Conservation (phyloP, 2,329 filamentous ascomycete species). For the Ophiostoma sp. region DNA sequence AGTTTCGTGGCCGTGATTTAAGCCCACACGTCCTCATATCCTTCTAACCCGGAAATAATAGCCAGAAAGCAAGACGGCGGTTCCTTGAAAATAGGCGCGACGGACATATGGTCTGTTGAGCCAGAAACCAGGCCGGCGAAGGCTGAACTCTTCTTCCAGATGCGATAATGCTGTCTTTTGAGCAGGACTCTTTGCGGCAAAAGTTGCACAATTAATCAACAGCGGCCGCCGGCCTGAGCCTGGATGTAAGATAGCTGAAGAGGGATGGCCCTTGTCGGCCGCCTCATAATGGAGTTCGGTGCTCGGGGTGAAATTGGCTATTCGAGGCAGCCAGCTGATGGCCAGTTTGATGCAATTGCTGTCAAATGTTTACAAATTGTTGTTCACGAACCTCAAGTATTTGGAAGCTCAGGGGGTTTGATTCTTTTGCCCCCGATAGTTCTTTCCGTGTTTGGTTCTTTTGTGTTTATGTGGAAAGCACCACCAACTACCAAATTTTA, state of each 20-base stretch:
- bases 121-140: background rate
- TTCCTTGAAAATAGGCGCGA: conserved; percentile 14
- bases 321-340: background rate
- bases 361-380: background rate
- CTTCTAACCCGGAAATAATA: conserved; percentile 20
- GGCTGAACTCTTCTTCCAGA: background rate
- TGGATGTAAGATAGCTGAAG: background rate
- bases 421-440: background rate
- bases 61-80: conserved; percentile 17
- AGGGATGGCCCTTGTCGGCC: conserved; percentile 3
- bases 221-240: background rate
- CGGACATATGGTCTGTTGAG: conserved; percentile 12
- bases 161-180: background rate
- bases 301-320: background rate
- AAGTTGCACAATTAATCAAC: conserved; percentile 17
- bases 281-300: background rate
- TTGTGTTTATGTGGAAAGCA: background rate
- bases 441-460: background rate
- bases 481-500: background rate
- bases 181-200: conserved; percentile 12
- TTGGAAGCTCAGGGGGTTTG: conserved; percentile 3
- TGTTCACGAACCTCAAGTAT: background rate
- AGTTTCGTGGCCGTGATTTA: background rate
- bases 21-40: background rate
- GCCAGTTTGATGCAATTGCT: background rate